Base-by-base conservation (phyloP, 2,329 filamentous ascomycete species). In the Penicillium sp. region DNA sequence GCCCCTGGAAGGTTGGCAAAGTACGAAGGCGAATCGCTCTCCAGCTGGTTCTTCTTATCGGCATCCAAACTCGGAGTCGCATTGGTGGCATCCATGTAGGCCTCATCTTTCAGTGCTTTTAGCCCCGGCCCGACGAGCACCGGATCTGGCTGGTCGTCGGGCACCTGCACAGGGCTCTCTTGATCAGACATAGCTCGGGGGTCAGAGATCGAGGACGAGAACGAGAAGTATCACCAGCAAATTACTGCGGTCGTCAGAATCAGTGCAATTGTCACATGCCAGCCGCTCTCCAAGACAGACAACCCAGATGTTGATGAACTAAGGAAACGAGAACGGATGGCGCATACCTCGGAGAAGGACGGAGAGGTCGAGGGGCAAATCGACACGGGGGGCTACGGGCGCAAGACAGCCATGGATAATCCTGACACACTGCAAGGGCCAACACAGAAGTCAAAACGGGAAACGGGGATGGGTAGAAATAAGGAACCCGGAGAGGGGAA, bases 61-160 rank as follows among this genome's bases (percentile, higher is more conserved):
- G 43, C 26, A 19, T 48, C 43, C 28, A 57, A 39, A 30, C 50
- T 48, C 16, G 62, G 60, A 17, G 60, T 63, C 10, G 45, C 57
- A 48, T 46, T 57, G 10, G 58, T 55, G 7, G 61, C 58, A 27
- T 56, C 39, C 14, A 43, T 39, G 38, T 63, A 63, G 6, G 58
- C 56, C 7, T 54, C 51, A 20, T 60, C 45, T 18, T 46, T 53
- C 33, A 61, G 33, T 11, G 53, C 51, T 26, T 53, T 51, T 27
- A 62, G 35, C 5, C 55, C 56, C 13, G 59, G 51, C 6, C 58
- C 58, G 32, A 64, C 56, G 11, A 60, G 41, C 14, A 60, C 50
- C 4, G 59, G 58, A 34, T 63, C 50, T 34, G 57, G 60, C 39
- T 62, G 59, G 32, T 41, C 53, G 18, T 58, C 51, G 36, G 60